Evolutionary conservation across 176 grass and related monocot genomes (phyloP).

Genomic region (Olyra latifolia): DNA sequence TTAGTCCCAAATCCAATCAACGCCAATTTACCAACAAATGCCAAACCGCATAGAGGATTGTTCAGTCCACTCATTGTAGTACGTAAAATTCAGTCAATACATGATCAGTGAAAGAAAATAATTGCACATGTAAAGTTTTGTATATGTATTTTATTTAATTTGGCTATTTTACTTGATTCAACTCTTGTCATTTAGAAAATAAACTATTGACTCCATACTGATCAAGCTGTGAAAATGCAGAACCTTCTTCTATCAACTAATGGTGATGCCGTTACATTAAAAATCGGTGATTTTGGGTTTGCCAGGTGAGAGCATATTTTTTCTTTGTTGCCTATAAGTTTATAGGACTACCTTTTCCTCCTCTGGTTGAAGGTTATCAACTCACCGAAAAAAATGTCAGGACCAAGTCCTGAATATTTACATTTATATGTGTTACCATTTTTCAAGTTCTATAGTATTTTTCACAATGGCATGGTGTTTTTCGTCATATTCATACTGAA

Average conservation of each 20-base stretch:
- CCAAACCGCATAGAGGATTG: neutral
- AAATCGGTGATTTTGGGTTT: constrained; percentile 82
- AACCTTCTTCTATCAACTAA: constrained; percentile 64
- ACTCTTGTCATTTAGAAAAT: neutral
- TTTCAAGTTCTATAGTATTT: neutral
- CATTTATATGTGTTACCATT: neutral
- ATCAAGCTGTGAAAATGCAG: constrained; percentile 42
- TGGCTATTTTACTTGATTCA: neutral
- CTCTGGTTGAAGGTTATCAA: neutral
- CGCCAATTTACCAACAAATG: neutral
- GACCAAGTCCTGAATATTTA: neutral
- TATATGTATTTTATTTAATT: neutral
- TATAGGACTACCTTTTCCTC: neutral
- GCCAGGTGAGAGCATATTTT: constrained; percentile 47
- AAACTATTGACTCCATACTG: constrained; percentile 9
- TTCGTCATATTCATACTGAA: neutral
- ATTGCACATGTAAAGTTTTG: neutral
- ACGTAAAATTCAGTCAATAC: neutral
- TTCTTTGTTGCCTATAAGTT: neutral
- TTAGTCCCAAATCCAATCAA: neutral
- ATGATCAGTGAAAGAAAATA: neutral
- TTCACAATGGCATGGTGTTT: neutral
- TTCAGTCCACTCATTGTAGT: neutral
- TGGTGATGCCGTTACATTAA: constrained; percentile 47
- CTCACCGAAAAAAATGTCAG: neutral